A percentile compares a stretch with the other conserved stretches of the same genome.
Evolutionary conservation across 2,329 filamentous ascomycete genomes (phyloP).

Genomic region (Pseudovirgaria hyperparasitica): DNA sequence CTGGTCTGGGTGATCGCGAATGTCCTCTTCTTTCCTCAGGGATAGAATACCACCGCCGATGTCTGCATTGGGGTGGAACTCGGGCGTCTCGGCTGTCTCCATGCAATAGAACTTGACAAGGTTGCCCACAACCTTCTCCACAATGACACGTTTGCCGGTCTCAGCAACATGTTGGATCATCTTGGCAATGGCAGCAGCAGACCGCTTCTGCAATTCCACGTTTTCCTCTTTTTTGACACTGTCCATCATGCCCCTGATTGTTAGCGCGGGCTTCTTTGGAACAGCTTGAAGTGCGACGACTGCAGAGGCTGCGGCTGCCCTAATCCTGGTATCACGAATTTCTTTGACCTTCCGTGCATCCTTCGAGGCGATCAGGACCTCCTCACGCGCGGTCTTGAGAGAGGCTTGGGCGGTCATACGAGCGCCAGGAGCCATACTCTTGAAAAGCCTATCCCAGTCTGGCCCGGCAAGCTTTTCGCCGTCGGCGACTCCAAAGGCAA

Average conservation of each 20-base stretch:
- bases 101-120: slow-evolving; percentile 96
- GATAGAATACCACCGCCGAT: slow-evolving; percentile 77
- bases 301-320: slow-evolving; percentile 74
- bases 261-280: slow-evolving; percentile 82
- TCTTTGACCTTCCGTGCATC: slow-evolving; percentile 72
- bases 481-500: slow-evolving; percentile 76
- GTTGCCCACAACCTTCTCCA: slow-evolving; percentile 92
- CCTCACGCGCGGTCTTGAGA: slow-evolving; percentile 62
- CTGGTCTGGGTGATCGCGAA: slow-evolving; percentile 82
- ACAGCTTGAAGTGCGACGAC: slow-evolving; percentile 76
- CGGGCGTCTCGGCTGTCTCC: slow-evolving; percentile 92
- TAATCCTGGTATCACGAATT: slow-evolving; percentile 72
- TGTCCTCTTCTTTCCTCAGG: slow-evolving; percentile 92
- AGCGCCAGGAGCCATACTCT: slow-evolving; percentile 76
- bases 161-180: slow-evolving; percentile 80
- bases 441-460: slow-evolving; percentile 82
- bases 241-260: slow-evolving; percentile 98
- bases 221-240: slow-evolving; percentile 95
- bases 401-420: slow-evolving; percentile 71
- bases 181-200: slow-evolving; percentile 69
- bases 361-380: slow-evolving; percentile 58
- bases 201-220: slow-evolving; percentile 72
- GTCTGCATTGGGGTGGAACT: slow-evolving; percentile 72
- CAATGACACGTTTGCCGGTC: slow-evolving; percentile 67
- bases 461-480: slow-evolving; percentile 77